Percentiles rank a stretch among this genome's conserved stretches.
Conservation (phyloP, 768 basidiomycete species). For the Hygrocybe coccinea region DNA sequence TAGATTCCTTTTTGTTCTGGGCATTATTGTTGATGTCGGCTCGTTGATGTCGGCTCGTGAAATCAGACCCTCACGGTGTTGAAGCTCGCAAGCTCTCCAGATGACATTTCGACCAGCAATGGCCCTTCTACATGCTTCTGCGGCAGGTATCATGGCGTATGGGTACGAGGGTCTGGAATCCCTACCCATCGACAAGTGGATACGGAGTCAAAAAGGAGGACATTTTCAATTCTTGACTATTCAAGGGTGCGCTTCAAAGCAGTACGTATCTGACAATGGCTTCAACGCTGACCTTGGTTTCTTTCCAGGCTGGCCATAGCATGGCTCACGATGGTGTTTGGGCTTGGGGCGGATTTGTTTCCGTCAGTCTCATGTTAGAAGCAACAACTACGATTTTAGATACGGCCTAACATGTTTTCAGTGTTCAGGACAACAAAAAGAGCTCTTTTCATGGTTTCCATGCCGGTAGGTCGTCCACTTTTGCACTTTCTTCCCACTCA, state of each 20-base stretch:
- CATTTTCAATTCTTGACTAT: conserved; percentile 74
- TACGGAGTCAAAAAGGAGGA: conserved; percentile 52
- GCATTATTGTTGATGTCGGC: background rate
- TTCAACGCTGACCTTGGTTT: background rate
- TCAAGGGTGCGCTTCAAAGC: conserved; percentile 49
- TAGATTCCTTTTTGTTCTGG: background rate
- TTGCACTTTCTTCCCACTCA: background rate
- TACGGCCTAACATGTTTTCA: conserved; percentile 17
- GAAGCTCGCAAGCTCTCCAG: background rate
- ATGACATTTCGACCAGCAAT: conserved; percentile 4
- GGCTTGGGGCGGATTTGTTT: conserved; percentile 31
- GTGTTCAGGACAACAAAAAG: conserved; percentile 48
- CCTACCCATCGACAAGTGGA: conserved; percentile 27
- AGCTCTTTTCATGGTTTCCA: conserved; percentile 52
- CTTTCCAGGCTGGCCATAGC: conserved; percentile 33
- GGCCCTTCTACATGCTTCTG: conserved; percentile 27
- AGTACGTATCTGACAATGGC: background rate
- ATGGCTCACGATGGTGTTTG: conserved; percentile 33
- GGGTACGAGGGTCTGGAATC: conserved; percentile 31
- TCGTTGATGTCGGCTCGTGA: background rate
- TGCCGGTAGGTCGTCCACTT: conserved; percentile 55
- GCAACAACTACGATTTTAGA: background rate
- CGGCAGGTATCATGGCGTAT: conserved; percentile 33
- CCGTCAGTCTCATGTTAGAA: conserved; percentile 28
- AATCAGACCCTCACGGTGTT: background rate